Base-by-base conservation (phyloP, 306 rosid genomes). In the cucumber (Cucumis sativus) region DNA sequence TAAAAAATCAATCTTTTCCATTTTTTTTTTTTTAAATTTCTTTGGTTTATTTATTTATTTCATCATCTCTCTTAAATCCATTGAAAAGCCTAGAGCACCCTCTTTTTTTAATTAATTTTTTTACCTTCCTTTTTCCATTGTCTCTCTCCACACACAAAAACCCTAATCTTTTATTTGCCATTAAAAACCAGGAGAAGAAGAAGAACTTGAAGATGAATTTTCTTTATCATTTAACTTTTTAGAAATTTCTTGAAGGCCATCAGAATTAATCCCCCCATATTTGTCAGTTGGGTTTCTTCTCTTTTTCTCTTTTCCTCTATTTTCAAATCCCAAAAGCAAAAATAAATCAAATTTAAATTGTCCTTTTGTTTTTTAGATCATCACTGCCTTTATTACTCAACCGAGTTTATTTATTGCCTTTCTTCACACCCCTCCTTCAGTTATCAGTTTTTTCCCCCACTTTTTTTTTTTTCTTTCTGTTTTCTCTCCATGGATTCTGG, bases 401-500 rank as follows among this genome's bases (percentile, higher is more conserved):
- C 70, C 9, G 9, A 39, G 52, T 66, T 39, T 66, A 66, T 66
- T 66, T 66, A 66, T 66, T 66, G 73, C 47, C 45, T 66, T 66
- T 83, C 84, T 78, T 73, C 58, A 49, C 9, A 23, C 11, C 75
- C 5, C 37, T 33, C 4, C 56, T 69, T 63, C 71, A 65, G 13
- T 60, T 60, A 65, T n/a, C 71, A 18, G 14, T 37, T 65, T n/a
- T 65, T 64, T 3, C 52, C 51, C 18, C 6, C 1, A 2, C 30
- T 28, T 28, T 14, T 30, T 8, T 63, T 18, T 8, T 21, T 8
- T 8, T 43, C n/a, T 16, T 40, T 40, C 47, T 43, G 25, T 58
- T 30, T 60, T 80, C 52, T 51, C 66, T 45, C 56, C 39, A 89
- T 95, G 99, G 99, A 95, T 87, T 95, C 97, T 1, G 89, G 84